Evolutionary conservation across 495 filamentous ascomycete genomes (phyloP).

Genomic region (Trichoderma erinaceum): DNA sequence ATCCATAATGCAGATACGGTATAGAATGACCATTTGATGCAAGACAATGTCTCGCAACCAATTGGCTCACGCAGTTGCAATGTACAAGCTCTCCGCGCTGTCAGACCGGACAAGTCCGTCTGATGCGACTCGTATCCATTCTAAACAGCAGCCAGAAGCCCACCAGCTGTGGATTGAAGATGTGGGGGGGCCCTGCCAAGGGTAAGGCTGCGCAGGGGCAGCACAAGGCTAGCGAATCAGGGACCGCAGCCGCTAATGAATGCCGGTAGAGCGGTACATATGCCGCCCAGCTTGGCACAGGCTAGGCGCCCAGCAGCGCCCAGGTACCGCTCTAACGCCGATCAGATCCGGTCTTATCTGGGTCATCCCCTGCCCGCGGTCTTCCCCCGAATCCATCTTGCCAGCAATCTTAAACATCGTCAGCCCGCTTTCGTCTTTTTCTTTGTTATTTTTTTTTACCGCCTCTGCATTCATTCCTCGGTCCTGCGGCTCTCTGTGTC

Average conservation of each 20-base stretch:
- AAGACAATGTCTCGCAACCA: too few relatives aligned
- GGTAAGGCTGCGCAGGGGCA: neutral
- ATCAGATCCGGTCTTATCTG: neutral
- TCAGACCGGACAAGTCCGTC: too few relatives aligned
- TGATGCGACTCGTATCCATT: too few relatives aligned
- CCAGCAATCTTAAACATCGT: conserved; percentile 7
- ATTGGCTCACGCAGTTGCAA: too few relatives aligned
- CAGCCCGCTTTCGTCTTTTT: conserved; percentile 8
- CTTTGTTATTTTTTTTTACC: neutral
- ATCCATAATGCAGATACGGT: too few relatives aligned
- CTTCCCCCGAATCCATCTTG: neutral
- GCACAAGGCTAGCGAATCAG: conserved; percentile 7
- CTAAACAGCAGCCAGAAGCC: too few relatives aligned
- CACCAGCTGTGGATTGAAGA: neutral
- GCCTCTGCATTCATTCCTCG: neutral
- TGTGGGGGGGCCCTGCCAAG: neutral
- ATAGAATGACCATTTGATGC: too few relatives aligned
- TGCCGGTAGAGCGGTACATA: neutral
- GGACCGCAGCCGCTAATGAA: neutral
- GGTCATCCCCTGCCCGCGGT: neutral
- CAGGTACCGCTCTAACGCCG: neutral
- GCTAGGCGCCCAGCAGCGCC: neutral
- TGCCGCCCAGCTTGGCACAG: neutral
- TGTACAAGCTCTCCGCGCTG: too few relatives aligned
- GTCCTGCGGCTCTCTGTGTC: neutral